phyloP scores from a whole-genome alignment of 208 protist genomes.

The Crithidia sp. region DNA sequence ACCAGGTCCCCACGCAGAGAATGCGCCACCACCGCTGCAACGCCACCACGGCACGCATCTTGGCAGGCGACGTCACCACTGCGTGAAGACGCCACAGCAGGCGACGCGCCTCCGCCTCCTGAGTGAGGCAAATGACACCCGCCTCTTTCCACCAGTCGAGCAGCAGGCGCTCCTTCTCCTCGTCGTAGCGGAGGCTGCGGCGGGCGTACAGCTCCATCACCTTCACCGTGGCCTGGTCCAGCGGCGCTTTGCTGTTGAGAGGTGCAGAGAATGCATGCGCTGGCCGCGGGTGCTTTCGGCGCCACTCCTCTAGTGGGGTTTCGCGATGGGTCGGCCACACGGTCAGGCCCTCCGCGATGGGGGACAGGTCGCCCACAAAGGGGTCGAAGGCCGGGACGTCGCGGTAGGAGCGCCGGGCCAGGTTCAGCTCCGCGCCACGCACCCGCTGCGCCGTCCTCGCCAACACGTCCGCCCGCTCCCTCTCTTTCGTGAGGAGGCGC shows the following conservation, averaged over 20 bases:
- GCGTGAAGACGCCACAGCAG: slow-evolving; percentile 12
- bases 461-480: background rate
- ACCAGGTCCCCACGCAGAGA: slow-evolving; percentile 30
- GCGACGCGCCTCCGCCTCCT: slow-evolving; percentile 30
- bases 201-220: slow-evolving; percentile 25
- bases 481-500: background rate
- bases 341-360: slow-evolving; percentile 9
- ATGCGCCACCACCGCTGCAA: slow-evolving; percentile 84
- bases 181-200: slow-evolving; percentile 16
- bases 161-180: slow-evolving; percentile 27
- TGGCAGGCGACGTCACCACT: slow-evolving; percentile 43
- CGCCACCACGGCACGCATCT: slow-evolving; percentile 46
- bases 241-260: background rate
- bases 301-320: background rate
- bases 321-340: background rate
- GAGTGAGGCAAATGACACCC: slow-evolving; percentile 11
- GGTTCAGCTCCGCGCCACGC: slow-evolving; percentile 17
- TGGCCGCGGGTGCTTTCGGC: background rate
- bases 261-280: background rate
- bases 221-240: slow-evolving; percentile 17
- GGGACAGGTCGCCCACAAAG: slow-evolving; percentile 11
- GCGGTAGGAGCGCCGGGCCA: slow-evolving; percentile 20
- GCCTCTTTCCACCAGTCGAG: slow-evolving; percentile 21
- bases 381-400: slow-evolving; percentile 6
- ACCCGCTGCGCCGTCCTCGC: slow-evolving; percentile 15